A percentile compares a stretch with the other conserved stretches of the same genome.
Evolutionary conservation across 805 yeast genomes (phyloP).

Genomic region (Metschnikowia reukaufii): DNA sequence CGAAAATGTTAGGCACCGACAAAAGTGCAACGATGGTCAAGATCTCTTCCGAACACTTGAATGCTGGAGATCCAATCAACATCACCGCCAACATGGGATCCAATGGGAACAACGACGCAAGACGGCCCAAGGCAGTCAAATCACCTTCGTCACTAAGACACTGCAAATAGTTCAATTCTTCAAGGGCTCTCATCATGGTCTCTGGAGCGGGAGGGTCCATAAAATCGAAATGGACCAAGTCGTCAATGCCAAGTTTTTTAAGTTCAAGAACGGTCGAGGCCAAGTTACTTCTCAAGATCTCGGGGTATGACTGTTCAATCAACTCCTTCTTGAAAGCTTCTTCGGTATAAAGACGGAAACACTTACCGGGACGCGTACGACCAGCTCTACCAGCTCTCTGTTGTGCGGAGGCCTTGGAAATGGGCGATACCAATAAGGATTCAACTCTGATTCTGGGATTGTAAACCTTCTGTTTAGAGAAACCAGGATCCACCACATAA

Average conservation of each 20-base stretch:
- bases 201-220: conserved; percentile 99
- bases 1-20: conserved; percentile 92
- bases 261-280: conserved; percentile 89
- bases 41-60: conserved; percentile 84
- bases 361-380: conserved; percentile 97
- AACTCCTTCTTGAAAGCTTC: conserved; percentile 93
- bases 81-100: conserved; percentile 95
- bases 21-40: conserved; percentile 85
- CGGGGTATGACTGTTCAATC: conserved; percentile 95
- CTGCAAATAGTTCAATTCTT: conserved; percentile 85
- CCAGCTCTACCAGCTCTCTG: conserved; percentile 99
- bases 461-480: conserved; percentile 93
- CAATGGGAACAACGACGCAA: conserved; percentile 90
- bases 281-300: conserved; percentile 85
- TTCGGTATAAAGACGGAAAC: conserved; percentile 94
- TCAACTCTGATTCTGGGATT: conserved; percentile 96
- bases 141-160: conserved; percentile 93
- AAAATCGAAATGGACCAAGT: conserved; percentile 94
- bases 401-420: conserved; percentile 95
- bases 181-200: conserved; percentile 98
- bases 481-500: conserved; percentile 96
- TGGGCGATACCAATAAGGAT: conserved; percentile 90
- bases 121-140: conserved; percentile 82
- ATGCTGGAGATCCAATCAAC: conserved; percentile 84
- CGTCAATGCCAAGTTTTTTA: conserved; percentile 93